A percentile compares a stretch with the other conserved stretches of the same genome.
These are phyloP conservation scores for Gracilaria domingensis DNA, from an alignment of 23 red algal genomes.

Conservation along the genomic window DNA sequence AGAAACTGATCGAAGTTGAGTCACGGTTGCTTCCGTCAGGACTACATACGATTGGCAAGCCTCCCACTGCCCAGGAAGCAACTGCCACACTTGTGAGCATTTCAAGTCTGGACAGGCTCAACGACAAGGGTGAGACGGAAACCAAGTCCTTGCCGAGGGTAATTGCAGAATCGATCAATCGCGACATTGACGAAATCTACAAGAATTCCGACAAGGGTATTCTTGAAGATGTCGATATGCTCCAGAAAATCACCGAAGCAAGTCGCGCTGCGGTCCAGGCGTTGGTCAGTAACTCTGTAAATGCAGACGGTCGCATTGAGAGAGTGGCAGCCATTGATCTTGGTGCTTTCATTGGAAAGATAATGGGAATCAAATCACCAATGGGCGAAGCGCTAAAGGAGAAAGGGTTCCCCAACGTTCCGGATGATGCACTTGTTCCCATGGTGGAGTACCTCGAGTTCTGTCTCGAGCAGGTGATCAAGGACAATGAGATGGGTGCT, in stretches of 20 bases:
- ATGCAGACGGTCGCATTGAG: conserved; percentile 92
- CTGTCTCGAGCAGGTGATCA: conserved; percentile 90
- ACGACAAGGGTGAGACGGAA: conserved; percentile 71
- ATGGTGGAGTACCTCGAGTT: conserved; percentile 95
- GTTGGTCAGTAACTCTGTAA: conserved; percentile 84
- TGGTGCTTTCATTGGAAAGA: conserved; percentile 66
- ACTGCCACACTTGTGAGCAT: conserved; percentile 98
- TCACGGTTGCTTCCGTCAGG: conserved; percentile 92
- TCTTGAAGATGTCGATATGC: conserved; percentile 94
- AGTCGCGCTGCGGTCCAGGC: conserved; percentile 86
- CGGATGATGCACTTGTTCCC: conserved; percentile 77
- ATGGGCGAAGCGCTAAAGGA: conserved; percentile 80
- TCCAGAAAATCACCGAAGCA: conserved; percentile 86
- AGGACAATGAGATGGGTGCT: conserved; percentile 93
- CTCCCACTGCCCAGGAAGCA: conserved; percentile 92
- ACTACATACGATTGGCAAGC: conserved; percentile 96
- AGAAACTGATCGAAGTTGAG: conserved; percentile 98
- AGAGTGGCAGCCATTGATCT: conserved; percentile 74
- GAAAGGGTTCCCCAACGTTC: conserved; percentile 82
- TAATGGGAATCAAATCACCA: conserved; percentile 79
- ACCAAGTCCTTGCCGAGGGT: conserved; percentile 85
- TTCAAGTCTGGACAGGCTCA: conserved; percentile 89
- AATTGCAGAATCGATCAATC: conserved; percentile 86
- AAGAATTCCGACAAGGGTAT: conserved; percentile 75
- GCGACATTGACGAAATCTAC: conserved; percentile 97